These are phyloP conservation scores for Didymella segeticola DNA, from an alignment of 2,329 filamentous ascomycete species.

Conservation along the genomic window DNA sequence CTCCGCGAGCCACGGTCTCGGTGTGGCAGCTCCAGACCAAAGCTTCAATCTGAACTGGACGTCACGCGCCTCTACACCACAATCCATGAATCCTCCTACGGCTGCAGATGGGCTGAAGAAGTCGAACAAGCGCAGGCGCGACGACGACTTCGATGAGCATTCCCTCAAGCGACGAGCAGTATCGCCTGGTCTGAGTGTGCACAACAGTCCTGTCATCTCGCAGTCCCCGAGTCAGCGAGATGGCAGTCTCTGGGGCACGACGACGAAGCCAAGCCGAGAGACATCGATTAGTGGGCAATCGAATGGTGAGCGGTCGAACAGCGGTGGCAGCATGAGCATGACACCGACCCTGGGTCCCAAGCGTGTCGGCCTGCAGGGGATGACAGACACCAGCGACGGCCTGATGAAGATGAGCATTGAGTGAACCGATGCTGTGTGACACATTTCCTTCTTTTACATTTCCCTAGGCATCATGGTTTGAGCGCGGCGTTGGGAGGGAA, in stretches of 20 bases:
- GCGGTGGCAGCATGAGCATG: constrained; percentile 56
- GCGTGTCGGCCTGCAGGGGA: constrained; percentile 73
- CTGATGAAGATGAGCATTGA: constrained; percentile 98
- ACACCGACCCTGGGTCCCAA: constrained; percentile 53
- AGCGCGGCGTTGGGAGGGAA: constrained; percentile 38
- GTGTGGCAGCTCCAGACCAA: constrained; percentile 28
- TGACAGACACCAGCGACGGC: constrained; percentile 94
- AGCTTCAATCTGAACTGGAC: constrained; percentile 30
- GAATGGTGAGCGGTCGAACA: constrained; percentile 56
- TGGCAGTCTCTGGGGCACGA: constrained; percentile 72
- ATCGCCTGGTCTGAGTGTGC: constrained; percentile 86
- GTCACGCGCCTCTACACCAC: constrained; percentile 48
- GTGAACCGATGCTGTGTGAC: constrained; percentile 47
- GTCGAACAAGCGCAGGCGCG: constrained; percentile 75
- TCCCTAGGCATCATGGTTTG: constrained; percentile 8
- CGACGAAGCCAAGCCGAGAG: constrained; percentile 67
- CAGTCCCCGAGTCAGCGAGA: constrained; percentile 83
- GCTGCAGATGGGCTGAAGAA: constrained; percentile 53
- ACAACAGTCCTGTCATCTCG: constrained; percentile 82
- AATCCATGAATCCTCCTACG: constrained; percentile 45
- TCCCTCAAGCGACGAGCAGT: constrained; percentile 92
- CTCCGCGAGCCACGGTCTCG: constrained; percentile 30
- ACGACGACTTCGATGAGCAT: constrained; percentile 87
- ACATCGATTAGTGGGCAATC: constrained; percentile 61
- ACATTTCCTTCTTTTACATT: constrained; percentile 4